Evolutionary conservation across 2,329 filamentous ascomycete genomes (phyloP).

Genomic region (Catunica adiposa): DNA sequence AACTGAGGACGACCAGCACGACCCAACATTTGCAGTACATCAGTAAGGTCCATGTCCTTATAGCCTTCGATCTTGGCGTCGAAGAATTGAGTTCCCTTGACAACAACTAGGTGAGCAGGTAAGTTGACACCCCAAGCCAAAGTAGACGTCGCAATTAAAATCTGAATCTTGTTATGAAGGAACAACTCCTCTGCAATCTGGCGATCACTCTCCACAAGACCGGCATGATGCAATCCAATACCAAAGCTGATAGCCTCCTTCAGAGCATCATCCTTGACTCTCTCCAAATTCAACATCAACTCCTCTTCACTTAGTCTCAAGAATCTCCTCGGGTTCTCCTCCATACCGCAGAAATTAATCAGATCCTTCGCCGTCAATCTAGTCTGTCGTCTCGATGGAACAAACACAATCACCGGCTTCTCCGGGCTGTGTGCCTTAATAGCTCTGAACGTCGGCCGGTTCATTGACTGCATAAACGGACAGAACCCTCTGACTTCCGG

Average conservation of each 20-base stretch:
- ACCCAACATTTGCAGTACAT: constrained; percentile 95
- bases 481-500: constrained; percentile 91
- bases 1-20: constrained; percentile 92
- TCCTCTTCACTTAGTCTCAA: constrained; percentile 91
- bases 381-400: constrained; percentile 87
- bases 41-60: constrained; percentile 96
- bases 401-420: constrained; percentile 96
- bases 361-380: constrained; percentile 87
- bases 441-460: constrained; percentile 85
- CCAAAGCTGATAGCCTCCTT: constrained; percentile 93
- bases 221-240: constrained; percentile 92
- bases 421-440: constrained; percentile 93
- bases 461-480: constrained; percentile 98
- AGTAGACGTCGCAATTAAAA: constrained; percentile 87
- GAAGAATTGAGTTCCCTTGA: constrained; percentile 96
- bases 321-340: constrained; percentile 89
- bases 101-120: constrained; percentile 88
- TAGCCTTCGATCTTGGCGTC: constrained; percentile 96
- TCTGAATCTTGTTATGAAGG: constrained; percentile 93
- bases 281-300: constrained; percentile 66
- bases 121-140: constrained; percentile 97
- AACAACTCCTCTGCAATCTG: constrained; percentile 89
- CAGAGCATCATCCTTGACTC: constrained; percentile 84
- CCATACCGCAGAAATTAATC: constrained; percentile 96
- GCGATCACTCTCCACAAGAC: constrained; percentile 85